Base-by-base conservation (phyloP, 371 early-diverging fungal genomes). In the Furculomyces boomerangus region DNA sequence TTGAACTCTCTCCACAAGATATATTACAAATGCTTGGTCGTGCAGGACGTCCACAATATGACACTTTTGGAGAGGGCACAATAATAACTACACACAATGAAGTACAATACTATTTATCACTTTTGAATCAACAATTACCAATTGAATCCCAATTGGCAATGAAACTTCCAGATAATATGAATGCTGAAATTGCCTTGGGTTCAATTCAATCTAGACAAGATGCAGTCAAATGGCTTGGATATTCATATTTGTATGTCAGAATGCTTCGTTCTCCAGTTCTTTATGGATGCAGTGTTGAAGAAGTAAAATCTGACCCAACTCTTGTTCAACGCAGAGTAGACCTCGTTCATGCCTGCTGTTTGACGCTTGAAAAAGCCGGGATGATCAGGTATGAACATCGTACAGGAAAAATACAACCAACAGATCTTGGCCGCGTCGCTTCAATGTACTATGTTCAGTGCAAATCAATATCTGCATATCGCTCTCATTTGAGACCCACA, bases 21-120 rank as follows among this genome's bases (percentile, higher is more conserved):
- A 87, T 94, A 10, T 75, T 97, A 60, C 99, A 99, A 71, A 99
- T 99, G 90, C 72, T 98, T 57, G 99, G 99, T 55, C 86, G 99
- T 66, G 98, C 99, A 14, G 99, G 99, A 66, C 86, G 99, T 58
- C 99, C 99, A 20, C 96, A 98, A 72, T 99, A 74, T 72, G 98
- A 99, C 59, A 89, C 88, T 1, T 79, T 77, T 61, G 99, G 98
- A 58, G 95, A 92, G 67, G 99, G 98, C 39, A 83, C 92, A 54
- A 87, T 99, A 54, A 91, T 99, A 58, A 99, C 99, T 0, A 79
- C 89, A 8, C 88, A 93, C 56, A 61, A 73, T 2, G 93, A 96
- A 67, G 72, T 99, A 18, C 88, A 88, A 60, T 90, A 88, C 71
- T 99, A 98, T 63, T 71, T 99, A 24, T 86, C 88, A 13, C 66